Percentiles rank a stretch among this genome's conserved stretches.
phyloP scores from a whole-genome alignment of 2,329 filamentous ascomycete species.

The Pseudogymnoascus sp. region DNA sequence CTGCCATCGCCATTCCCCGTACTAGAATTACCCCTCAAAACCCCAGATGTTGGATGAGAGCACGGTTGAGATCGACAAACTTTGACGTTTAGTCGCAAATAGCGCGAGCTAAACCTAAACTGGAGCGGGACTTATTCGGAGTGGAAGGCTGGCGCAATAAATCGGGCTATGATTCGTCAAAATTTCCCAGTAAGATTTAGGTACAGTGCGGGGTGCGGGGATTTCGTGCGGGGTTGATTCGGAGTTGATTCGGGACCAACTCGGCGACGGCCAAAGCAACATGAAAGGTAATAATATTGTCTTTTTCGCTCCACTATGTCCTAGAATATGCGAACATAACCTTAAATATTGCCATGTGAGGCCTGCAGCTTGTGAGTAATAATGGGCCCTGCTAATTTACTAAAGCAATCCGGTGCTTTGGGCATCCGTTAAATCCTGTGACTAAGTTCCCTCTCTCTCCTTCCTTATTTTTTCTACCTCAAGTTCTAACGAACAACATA shows the following conservation, averaged over 20 bases:
- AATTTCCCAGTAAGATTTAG: not conserved
- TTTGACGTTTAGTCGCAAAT: not conserved
- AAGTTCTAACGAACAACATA: too few species aligned
- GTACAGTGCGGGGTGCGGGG: slow-evolving; percentile 1
- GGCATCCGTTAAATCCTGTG: too few species aligned
- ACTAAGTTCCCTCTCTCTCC: not conserved
- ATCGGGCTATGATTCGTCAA: not conserved
- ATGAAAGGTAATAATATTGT: not conserved
- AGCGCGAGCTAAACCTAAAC: not conserved
- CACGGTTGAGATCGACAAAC: not conserved
- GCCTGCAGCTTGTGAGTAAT: not conserved
- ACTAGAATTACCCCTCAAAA: not conserved
- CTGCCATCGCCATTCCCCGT: not conserved
- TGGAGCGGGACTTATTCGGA: not conserved
- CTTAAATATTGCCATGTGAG: not conserved
- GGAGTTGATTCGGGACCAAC: not conserved
- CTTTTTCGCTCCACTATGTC: not conserved
- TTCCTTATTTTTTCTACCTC: not conserved
- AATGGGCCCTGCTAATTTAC: not conserved
- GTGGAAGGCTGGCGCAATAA: not conserved
- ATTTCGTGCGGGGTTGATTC: not conserved
- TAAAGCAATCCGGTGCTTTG: not conserved
- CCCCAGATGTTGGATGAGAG: not conserved
- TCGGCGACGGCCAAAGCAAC: not conserved
- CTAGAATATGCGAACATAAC: not conserved